Evolutionary conservation across 2,329 filamentous ascomycete species (phyloP).

Genomic region (Dothideomycetidae sp.): DNA sequence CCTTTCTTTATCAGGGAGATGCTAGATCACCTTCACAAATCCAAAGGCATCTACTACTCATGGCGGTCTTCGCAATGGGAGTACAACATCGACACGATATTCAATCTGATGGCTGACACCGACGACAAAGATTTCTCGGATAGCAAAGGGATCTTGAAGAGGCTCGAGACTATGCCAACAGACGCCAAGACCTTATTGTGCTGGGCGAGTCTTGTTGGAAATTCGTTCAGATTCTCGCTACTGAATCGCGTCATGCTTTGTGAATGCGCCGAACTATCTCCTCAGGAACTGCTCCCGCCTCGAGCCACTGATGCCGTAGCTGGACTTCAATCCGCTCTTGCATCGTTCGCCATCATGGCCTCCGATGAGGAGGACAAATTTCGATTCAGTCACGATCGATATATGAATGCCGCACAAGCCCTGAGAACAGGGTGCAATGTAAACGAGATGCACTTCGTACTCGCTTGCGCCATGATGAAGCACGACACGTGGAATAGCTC

Average conservation of each 20-base stretch:
- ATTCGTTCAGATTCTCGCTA: constrained; percentile 68
- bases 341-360: constrained; percentile 66
- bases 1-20: constrained; percentile 88
- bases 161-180: constrained; percentile 60
- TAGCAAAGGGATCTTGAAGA: constrained; percentile 65
- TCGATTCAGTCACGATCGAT: constrained; percentile 75
- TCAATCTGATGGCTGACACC: constrained; percentile 68
- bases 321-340: constrained; percentile 69
- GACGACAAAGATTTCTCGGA: constrained; percentile 68
- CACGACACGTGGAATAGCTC: constrained; percentile 48
- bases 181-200: constrained; percentile 65
- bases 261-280: constrained; percentile 47
- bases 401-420: constrained; percentile 60
- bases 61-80: constrained; percentile 72
- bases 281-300: constrained; percentile 34
- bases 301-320: constrained; percentile 56
- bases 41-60: constrained; percentile 80
- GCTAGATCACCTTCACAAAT: constrained; percentile 72
- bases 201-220: constrained; percentile 75
- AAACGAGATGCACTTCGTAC: constrained; percentile 78
- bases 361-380: constrained; percentile 79
- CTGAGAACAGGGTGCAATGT: constrained; percentile 53
- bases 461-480: constrained; percentile 67
- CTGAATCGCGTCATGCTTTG: constrained; percentile 63
- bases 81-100: constrained; percentile 73